Evolutionary conservation across 148 eudicot species (phyloP), one percentile per base, ranked within the genome.

Genomic region (Cornus kousa): DNA sequence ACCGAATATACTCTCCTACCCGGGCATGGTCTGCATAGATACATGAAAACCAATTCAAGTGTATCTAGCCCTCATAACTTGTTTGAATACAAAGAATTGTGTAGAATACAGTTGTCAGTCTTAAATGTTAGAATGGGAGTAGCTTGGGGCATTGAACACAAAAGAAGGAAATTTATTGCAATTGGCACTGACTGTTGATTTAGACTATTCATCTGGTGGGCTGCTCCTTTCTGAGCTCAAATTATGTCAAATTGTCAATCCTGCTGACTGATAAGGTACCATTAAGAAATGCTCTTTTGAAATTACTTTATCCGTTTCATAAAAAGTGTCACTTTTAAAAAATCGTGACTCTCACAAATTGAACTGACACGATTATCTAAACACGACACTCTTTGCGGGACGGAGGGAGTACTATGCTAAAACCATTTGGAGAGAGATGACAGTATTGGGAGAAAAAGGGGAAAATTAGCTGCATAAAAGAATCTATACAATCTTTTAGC

Each of bases 141-240:
- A 53, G 78, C 50, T 78, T 55, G 70, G 68, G n/a, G 74, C 43
- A 57, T 59, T 79, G 68, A 55, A 50, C 22, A 32, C 39, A 22
- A 77, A 62, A 71, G 71, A 46, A 59, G 11, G 37, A 32, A 50
- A 22, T 50, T 33, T 23, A 23, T 31, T 53, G 77, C 84, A 77
- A 37, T 74, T 72, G 72, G 84, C 80, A 77, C 77, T 77, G n/a
- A 77, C 24, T 77, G 43, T 50, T 67, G 78, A 77, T 77, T 55
- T 77, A 67, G 77, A 77, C 84, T 55, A 59, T 50, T 77, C 84
- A 82, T 23, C 14, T 72, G 37, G 20, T 65, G 53, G 74, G 20
- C 8, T 57, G 17, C 5, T 19, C 20, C 62, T 62, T 62, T 7
- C 66, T 62, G 66, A n/a, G 66, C 59, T 53, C 59, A 53, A 13